These are phyloP conservation scores for Aspergillus sp. DNA, from an alignment of 2,329 filamentous ascomycete genomes.

Conservation along the genomic window DNA sequence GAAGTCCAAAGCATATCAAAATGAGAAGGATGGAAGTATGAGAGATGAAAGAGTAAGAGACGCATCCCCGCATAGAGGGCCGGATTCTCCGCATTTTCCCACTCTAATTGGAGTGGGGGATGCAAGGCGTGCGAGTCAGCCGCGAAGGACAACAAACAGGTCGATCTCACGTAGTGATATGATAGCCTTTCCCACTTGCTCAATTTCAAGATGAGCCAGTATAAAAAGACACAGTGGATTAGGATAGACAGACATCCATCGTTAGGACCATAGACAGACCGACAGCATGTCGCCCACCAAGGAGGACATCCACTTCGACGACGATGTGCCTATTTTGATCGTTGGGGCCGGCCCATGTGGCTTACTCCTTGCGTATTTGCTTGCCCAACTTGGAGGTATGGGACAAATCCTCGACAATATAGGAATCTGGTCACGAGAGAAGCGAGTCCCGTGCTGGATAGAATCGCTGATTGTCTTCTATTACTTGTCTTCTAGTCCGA, in stretches of 20 bases:
- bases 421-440: not conserved
- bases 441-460: not conserved
- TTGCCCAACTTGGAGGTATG: slow-evolving; percentile 4
- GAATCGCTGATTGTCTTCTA: not conserved
- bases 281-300: not conserved
- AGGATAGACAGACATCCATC: not conserved
- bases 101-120: not conserved
- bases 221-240: not conserved
- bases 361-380: slow-evolving; percentile 3
- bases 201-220: not conserved
- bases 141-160: not conserved
- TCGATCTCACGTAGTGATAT: not conserved
- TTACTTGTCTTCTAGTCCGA: not conserved
- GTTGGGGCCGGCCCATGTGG: slow-evolving; percentile 4
- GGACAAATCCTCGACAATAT: not conserved
- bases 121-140: not conserved
- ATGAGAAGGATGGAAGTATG: not conserved
- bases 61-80: not conserved
- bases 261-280: not conserved
- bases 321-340: slow-evolving; percentile 1
- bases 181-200: not conserved
- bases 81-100: not conserved
- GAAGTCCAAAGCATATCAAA: too few relatives aligned
- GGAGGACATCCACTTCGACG: not conserved
- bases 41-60: not conserved